Evolutionary conservation across 306 rosid species (phyloP).

Genomic region (Lathyrus tuberosus): DNA sequence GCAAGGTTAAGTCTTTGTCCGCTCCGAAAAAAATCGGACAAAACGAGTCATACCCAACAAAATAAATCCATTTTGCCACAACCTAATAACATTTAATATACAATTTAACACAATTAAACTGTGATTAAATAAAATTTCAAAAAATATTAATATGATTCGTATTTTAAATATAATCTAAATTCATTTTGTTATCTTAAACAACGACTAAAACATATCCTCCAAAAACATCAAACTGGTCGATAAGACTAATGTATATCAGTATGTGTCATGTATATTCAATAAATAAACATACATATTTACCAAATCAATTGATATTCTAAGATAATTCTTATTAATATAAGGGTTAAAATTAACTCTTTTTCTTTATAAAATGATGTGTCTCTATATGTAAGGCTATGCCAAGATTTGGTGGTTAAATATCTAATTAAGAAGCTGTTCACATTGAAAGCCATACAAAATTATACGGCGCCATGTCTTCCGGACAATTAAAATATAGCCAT

Average conservation of each 20-base stretch:
- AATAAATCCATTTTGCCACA: too few species aligned
- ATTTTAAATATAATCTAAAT: too few species aligned
- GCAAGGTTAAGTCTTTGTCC: too few species aligned
- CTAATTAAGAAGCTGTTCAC: neutral
- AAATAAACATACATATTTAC: neutral
- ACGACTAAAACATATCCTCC: too few species aligned
- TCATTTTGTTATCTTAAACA: too few species aligned
- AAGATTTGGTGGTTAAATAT: conserved; percentile 1
- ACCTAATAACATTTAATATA: too few species aligned
- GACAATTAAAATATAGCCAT: conserved; percentile 18
- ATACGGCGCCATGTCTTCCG: conserved; percentile 46
- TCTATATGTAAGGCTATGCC: neutral
- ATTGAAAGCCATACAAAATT: conserved; percentile 27
- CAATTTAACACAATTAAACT: too few species aligned
- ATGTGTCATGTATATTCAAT: neutral
- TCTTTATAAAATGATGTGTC: neutral
- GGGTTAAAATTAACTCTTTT: neutral
- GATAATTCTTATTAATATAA: conserved; percentile 1
- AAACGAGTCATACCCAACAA: too few species aligned
- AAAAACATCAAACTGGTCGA: too few species aligned
- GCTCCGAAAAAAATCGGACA: too few species aligned
- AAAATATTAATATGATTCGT: too few species aligned
- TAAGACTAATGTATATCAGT: neutral
- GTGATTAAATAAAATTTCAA: too few species aligned
- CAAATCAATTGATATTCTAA: neutral